Evolutionary conservation across 768 basidiomycete genomes (phyloP).

Genomic region (Termitomyces sp.): DNA sequence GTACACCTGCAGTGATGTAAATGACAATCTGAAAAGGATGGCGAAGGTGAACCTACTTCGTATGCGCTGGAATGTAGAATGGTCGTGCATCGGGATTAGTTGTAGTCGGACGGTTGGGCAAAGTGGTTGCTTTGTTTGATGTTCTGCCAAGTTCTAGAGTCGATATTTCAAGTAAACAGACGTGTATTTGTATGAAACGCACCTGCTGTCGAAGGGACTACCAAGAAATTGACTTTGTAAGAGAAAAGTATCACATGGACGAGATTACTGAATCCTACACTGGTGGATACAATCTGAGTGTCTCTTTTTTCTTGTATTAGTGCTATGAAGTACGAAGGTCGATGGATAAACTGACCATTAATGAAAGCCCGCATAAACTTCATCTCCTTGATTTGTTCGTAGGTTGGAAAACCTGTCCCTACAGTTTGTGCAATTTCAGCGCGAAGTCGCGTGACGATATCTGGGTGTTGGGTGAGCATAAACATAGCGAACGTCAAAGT

Average conservation of each 20-base stretch:
- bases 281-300: conserved; percentile 47
- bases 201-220: conserved; percentile 36
- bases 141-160: conserved; percentile 8
- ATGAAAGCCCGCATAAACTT: conserved; percentile 56
- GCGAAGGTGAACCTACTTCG: conserved; percentile 17
- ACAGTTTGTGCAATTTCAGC: conserved; percentile 45
- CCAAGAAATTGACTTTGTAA: background rate
- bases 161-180: background rate
- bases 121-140: conserved; percentile 21
- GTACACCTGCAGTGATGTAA: conserved; percentile 22
- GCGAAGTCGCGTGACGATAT: conserved; percentile 41
- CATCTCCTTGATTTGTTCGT: conserved; percentile 54
- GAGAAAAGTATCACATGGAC: background rate
- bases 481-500: conserved; percentile 52
- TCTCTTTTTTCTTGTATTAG: conserved; percentile 32
- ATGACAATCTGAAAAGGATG: background rate
- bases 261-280: conserved; percentile 30
- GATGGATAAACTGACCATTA: conserved; percentile 34
- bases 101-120: conserved; percentile 12
- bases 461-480: conserved; percentile 50
- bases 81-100: conserved; percentile 29
- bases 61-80: conserved; percentile 36
- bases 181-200: background rate
- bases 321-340: background rate
- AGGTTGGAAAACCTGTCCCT: conserved; percentile 44